Percentiles rank a stretch among this genome's conserved stretches.
Evolutionary conservation across 352 stramenopile genomes (phyloP).

Genomic region (Blastocystis sp.): DNA sequence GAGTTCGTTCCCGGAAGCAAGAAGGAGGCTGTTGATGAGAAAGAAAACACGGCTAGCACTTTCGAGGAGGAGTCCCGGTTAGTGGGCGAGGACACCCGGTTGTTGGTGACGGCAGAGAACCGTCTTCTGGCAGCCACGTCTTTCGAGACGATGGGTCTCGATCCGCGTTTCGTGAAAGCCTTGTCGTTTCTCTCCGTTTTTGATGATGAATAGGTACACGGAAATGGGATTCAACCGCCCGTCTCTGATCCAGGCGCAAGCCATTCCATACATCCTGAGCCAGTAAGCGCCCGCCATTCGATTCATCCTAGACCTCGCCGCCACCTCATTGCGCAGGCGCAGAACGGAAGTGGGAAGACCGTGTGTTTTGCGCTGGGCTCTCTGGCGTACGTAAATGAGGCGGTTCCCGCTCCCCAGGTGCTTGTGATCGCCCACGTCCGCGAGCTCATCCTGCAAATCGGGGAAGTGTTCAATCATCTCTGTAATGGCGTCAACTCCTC

Average conservation of each 20-base stretch:
- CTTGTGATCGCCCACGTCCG: conserved; percentile 30
- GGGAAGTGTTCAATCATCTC: conserved; percentile 41
- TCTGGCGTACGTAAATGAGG: conserved; percentile 43
- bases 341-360: conserved; percentile 68
- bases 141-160: conserved; percentile 63
- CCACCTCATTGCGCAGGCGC: conserved; percentile 61
- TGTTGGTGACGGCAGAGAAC: conserved; percentile 50
- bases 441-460: conserved; percentile 61
- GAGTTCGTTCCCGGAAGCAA: not conserved
- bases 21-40: not conserved
- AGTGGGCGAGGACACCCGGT: conserved; percentile 26
- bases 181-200: conserved; percentile 6
- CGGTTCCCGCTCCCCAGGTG: conserved; percentile 20
- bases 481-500: not conserved
- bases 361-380: conserved; percentile 60
- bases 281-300: not conserved
- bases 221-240: conserved; percentile 65
- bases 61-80: conserved; percentile 7
- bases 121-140: conserved; percentile 55
- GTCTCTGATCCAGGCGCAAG: conserved; percentile 67
- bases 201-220: conserved; percentile 26
- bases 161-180: conserved; percentile 38
- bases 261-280: conserved; percentile 61
- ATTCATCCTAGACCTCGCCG: conserved; percentile 53
- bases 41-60: not conserved